Evolutionary conservation across 2,329 filamentous ascomycete genomes (phyloP).

Genomic region (Mycosphaerella sp.): DNA sequence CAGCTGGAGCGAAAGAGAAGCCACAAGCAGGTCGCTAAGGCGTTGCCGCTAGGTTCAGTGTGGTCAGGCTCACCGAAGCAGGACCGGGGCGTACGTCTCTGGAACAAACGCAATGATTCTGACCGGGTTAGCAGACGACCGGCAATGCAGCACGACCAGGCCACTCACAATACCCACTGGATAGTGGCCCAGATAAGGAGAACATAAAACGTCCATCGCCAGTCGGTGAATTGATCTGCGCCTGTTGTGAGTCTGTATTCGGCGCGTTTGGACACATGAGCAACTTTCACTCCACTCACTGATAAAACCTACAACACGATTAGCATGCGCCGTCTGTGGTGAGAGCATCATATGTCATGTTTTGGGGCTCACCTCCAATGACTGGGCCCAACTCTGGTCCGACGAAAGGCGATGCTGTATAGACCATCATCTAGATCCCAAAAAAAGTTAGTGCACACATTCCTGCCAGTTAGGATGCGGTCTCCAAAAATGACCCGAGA

Average conservation of each 20-base stretch:
- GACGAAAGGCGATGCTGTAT: constrained; percentile 52
- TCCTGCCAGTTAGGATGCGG: background rate
- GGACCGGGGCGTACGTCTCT: constrained; percentile 69
- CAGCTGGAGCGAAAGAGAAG: background rate
- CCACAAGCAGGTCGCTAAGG: background rate
- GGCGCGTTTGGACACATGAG: background rate
- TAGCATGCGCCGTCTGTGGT: background rate
- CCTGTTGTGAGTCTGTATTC: background rate
- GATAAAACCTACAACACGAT: background rate
- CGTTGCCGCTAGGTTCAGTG: background rate
- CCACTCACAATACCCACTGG: constrained; percentile 47
- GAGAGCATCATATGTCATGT: background rate
- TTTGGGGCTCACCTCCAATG: constrained; percentile 51
- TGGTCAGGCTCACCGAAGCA: constrained; percentile 49
- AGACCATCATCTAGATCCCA: constrained; percentile 62
- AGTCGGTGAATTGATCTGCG: constrained; percentile 56
- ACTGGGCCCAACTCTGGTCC: constrained; percentile 53
- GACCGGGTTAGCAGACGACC: background rate
- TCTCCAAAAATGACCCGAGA: background rate
- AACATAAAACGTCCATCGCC: constrained; percentile 76
- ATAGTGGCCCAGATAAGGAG: constrained; percentile 73
- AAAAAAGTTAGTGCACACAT: background rate
- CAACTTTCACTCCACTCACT: background rate
- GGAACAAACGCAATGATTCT: constrained; percentile 66
- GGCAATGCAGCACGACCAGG: background rate